These are phyloP conservation scores for Glutinoglossum americanum DNA, from an alignment of 495 filamentous ascomycete genomes.

Conservation along the genomic window DNA sequence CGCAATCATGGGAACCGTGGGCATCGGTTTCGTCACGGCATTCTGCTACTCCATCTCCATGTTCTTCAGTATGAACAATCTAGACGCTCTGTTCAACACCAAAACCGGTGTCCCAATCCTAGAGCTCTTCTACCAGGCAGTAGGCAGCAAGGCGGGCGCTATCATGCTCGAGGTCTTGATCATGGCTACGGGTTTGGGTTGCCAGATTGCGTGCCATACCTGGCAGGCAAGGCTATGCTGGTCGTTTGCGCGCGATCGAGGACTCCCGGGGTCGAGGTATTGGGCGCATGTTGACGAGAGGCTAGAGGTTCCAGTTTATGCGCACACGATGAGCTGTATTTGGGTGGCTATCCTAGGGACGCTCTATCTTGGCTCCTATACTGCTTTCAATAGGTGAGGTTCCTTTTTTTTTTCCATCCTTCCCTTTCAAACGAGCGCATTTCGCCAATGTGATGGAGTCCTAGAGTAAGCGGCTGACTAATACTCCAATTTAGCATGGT, in stretches of 20 bases:
- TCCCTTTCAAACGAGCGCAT: no score
- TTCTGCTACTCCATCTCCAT: constrained; percentile 33
- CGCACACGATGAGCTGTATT: constrained; percentile 27
- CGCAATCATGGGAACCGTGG: constrained; percentile 37
- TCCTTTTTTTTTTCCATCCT: neutral
- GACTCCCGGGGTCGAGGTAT: constrained; percentile 26
- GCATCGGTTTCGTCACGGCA: constrained; percentile 34
- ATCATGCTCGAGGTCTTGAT: constrained; percentile 32
- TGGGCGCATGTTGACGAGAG: constrained; percentile 25
- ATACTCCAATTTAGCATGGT: constrained; percentile 21
- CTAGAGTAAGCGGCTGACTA: no score
- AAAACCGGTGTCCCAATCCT: constrained; percentile 34
- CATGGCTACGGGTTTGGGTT: constrained; percentile 32
- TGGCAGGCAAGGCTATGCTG: constrained; percentile 37
- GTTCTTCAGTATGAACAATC: constrained; percentile 36
- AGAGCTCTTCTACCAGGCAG: constrained; percentile 33
- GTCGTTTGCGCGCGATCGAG: constrained; percentile 37
- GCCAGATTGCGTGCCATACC: constrained; percentile 32
- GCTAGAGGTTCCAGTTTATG: constrained; percentile 30
- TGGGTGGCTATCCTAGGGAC: constrained; percentile 29
- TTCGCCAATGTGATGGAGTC: no score
- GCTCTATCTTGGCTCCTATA: constrained; percentile 31
- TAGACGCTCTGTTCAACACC: constrained; percentile 23
- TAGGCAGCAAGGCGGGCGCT: constrained; percentile 28
- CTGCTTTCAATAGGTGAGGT: constrained; percentile 30